Percentiles rank a stretch among this genome's conserved stretches.
These are phyloP conservation scores for Schizosaccharomyces cryophilus DNA, from an alignment of 805 yeast species.

Conservation along the genomic window DNA sequence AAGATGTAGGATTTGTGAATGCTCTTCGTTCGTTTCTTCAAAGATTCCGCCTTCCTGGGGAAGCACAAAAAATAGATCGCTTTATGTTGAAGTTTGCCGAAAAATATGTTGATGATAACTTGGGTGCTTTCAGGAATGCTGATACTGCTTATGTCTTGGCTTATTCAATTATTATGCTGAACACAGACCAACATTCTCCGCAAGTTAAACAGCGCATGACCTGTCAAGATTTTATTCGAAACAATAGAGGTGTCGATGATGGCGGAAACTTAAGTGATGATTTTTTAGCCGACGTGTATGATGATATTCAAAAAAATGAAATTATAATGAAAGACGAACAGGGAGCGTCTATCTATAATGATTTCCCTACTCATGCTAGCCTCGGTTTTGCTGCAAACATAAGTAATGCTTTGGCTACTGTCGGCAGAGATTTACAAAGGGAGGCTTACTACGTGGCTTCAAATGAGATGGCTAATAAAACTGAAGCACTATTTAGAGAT, in stretches of 20 bases:
- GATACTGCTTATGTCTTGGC: conserved; percentile 79
- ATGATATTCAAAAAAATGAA: conserved; percentile 62
- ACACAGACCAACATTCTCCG: conserved; percentile 83
- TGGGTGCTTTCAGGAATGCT: conserved; percentile 38
- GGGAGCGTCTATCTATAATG: conserved; percentile 37
- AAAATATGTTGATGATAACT: conserved; percentile 69
- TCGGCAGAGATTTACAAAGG: conserved; percentile 33
- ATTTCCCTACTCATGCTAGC: neutral
- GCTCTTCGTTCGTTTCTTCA: conserved; percentile 71
- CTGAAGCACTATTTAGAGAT: conserved; percentile 57
- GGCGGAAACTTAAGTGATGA: conserved; percentile 67
- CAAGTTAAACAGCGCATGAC: conserved; percentile 80
- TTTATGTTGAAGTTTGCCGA: conserved; percentile 93
- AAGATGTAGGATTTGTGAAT: conserved; percentile 44
- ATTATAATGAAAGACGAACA: conserved; percentile 83
- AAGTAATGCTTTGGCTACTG: conserved; percentile 25
- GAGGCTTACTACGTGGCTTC: conserved; percentile 88
- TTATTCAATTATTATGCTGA: conserved; percentile 78
- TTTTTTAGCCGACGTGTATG: conserved; percentile 38
- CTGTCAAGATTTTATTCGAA: conserved; percentile 57
- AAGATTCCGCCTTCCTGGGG: conserved; percentile 85
- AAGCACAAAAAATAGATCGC: conserved; percentile 90
- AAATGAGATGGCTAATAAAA: conserved; percentile 67
- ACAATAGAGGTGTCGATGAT: conserved; percentile 82
- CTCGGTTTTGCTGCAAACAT: conserved; percentile 4